Base-by-base conservation (phyloP, 2,329 filamentous ascomycete species). In the Cordyceps cateniannulata region DNA sequence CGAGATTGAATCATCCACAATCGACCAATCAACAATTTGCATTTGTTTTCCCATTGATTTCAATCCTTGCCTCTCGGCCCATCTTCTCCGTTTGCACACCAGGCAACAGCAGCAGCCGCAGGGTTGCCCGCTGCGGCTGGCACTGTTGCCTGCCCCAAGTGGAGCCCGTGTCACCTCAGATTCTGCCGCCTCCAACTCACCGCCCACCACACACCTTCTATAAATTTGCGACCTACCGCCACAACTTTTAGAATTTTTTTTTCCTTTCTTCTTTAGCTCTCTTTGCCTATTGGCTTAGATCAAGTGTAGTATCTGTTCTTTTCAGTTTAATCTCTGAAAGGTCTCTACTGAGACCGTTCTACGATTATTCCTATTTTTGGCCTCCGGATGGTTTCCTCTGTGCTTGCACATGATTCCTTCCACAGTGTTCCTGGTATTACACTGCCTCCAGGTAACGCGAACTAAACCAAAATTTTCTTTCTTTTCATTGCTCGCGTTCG, bases 241-340 rank as follows among this genome's bases (percentile, higher is more conserved):
- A 27, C 59, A 42, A 44, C 66, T 67, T 66, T 55, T 67, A 55
- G 56, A 32, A 44, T 62, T 64, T 60, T 65, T 62, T 67, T 64
- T 67, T 64, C 62, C 67, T 68, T 72, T 73, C 67, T 64, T 72
- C 72, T 64, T 72, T 69, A 76, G 74, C 74, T 76, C 74, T 76
- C 73, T 76, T 76, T 76, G 73, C 73, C 79, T 79, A 81, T 81
- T 85, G 82, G 85, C 85, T 90, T 89, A 91, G 88, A 91, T 91
- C 88, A 91, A 90, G 87, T 91, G 87, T 91, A 91, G 88, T 91
- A 91, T 90, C 88, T 91, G 88, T 92, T 93, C 89, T 92, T 91
- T 89, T 91, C 87, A 93, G 89, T 91, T 92, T 93, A 92, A 92
- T 91, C 87, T 89, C 89, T 93, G 88, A 88, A 90, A 91, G 83